These are phyloP conservation scores for Polytrichum formosum DNA, from an alignment of 225 moss, liverwort and hornwort genomes.

Conservation along the genomic window DNA sequence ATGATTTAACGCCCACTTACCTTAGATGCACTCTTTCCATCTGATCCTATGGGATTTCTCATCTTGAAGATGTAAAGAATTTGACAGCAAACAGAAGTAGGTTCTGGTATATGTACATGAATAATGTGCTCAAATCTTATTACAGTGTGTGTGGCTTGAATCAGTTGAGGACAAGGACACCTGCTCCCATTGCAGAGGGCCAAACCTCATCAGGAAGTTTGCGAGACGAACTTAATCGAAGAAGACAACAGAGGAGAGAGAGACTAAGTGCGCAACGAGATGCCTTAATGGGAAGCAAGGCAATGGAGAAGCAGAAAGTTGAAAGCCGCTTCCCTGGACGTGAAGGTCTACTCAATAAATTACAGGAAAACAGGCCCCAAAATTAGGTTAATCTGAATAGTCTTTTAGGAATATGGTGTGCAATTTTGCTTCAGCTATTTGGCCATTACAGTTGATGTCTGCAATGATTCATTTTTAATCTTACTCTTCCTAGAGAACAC, in stretches of 20 bases:
- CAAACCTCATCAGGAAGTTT: slow-evolving; percentile 50
- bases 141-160: background rate
- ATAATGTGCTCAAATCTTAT: too few relatives aligned
- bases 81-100: too few relatives aligned
- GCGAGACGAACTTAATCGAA: slow-evolving; percentile 72
- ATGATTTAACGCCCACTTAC: too few relatives aligned
- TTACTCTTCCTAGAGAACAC: too few relatives aligned
- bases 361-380: slow-evolving; percentile 13
- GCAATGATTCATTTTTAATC: too few relatives aligned
- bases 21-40: too few relatives aligned
- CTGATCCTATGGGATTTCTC: too few relatives aligned
- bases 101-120: too few relatives aligned
- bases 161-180: slow-evolving; percentile 29
- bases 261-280: slow-evolving; percentile 59
- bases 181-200: slow-evolving; percentile 30
- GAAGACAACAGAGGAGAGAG: slow-evolving; percentile 68
- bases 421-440: too few relatives aligned
- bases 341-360: slow-evolving; percentile 34
- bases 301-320: slow-evolving; percentile 19
- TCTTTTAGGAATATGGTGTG: background rate
- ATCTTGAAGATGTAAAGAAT: too few relatives aligned
- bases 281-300: slow-evolving; percentile 29
- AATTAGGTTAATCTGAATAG: slow-evolving; percentile 3
- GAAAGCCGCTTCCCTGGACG: slow-evolving; percentile 40
- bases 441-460: too few relatives aligned